These are phyloP conservation scores for Fusarium anthophilum DNA, from an alignment of 2,329 filamentous ascomycete genomes.

Conservation along the genomic window DNA sequence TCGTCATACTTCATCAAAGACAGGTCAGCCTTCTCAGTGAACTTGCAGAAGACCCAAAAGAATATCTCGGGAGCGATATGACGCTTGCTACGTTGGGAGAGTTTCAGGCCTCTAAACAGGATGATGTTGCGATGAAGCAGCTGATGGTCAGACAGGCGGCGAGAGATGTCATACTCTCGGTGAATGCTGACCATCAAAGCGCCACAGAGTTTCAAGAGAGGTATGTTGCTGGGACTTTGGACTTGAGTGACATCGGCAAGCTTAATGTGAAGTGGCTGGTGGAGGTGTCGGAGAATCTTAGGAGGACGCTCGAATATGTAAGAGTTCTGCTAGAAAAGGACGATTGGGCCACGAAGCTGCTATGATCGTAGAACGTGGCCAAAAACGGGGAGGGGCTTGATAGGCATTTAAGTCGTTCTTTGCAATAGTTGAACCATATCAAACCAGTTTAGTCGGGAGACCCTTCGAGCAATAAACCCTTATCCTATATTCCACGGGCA, in stretches of 20 bases:
- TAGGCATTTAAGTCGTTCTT: not conserved
- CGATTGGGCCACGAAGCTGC: not conserved
- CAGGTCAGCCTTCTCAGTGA: slow-evolving; percentile 1
- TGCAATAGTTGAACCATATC: not conserved
- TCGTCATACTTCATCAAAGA: slow-evolving; percentile 11
- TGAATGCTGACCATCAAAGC: not conserved
- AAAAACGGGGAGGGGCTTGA: not conserved
- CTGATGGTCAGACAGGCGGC: slow-evolving; percentile 1
- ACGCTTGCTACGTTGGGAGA: not conserved
- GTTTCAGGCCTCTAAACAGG: not conserved
- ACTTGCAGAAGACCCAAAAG: not conserved
- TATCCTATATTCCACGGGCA: not conserved
- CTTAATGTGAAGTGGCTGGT: slow-evolving; percentile 6
- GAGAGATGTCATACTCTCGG: not conserved
- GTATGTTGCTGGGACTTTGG: not conserved
- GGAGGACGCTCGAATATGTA: not conserved
- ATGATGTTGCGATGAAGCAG: slow-evolving; percentile 3
- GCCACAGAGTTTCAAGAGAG: slow-evolving; percentile 3
- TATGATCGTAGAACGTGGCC: too few species aligned
- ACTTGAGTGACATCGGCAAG: slow-evolving; percentile 2
- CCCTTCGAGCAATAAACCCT: not conserved
- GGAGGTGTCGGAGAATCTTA: not conserved
- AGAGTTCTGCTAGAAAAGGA: not conserved
- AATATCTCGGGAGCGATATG: not conserved
- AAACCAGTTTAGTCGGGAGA: not conserved